Evolutionary conservation across 768 basidiomycete species (phyloP), one percentile per base, ranked within the genome.

Genomic region (Boletales sp.): DNA sequence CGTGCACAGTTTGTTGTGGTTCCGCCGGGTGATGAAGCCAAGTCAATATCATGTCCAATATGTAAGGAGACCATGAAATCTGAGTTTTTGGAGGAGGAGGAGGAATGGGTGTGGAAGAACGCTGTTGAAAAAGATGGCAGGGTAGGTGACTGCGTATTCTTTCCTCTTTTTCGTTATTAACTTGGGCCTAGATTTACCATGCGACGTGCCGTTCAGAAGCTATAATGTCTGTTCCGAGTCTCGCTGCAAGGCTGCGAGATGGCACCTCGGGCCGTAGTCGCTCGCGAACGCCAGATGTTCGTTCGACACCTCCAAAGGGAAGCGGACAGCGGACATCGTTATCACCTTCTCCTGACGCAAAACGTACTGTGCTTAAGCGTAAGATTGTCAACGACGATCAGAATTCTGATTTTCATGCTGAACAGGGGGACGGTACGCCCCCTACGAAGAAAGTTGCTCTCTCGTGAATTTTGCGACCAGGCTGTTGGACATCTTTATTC

Each of bases 41-140:
- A 85, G 62, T 73, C 80, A 21, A 71, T 91, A 59, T 82, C 86
- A 55, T 99, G 95, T 76, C 93, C 94, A 21, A 90, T 99, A 58
- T 99, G 96, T 82, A 96, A 95, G 75, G 95, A 99, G 70, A 70
- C 68, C 49, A 77, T 97, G 68, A 90, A 91, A 74, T 82, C 85
- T 57, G 95, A 96, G 73, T 98, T 90, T 66, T 69, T 85, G 49
- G 93, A 97, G 65, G 94, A 96, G 42, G 93, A 94, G 53, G 95
- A 97, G 72, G 95, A 96, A 53, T 98, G 94, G 94, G 87, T 96
- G 12, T 99, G 93, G 93, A 82, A 80, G 64, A 95, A 99, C 63
- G 92, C 94, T 0, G 76, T 91, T 17, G 81, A 77, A 68, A 84
- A 86, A 53, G 90, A 95, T 56, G 88, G 87, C 50, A 81, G 80